A percentile compares a stretch with the other conserved stretches of the same genome.
Evolutionary conservation across 176 grass and related monocot genomes (phyloP).

Genomic region (Otatea glauca): DNA sequence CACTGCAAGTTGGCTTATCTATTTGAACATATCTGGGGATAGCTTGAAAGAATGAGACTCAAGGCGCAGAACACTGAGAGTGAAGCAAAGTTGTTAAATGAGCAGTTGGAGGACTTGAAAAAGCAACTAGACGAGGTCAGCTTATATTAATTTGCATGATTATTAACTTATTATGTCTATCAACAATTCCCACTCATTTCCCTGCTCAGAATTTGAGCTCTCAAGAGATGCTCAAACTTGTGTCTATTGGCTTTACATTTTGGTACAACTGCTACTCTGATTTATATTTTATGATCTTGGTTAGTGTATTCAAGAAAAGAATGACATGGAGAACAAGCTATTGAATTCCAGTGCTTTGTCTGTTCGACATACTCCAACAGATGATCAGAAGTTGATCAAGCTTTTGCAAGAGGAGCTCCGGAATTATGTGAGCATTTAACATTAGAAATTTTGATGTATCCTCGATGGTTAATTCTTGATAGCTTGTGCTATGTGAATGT

Average conservation of each 20-base stretch:
- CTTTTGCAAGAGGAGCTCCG: conserved; percentile 81
- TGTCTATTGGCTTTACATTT: conserved; percentile 41
- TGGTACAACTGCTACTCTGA: conserved; percentile 35
- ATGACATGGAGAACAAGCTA: conserved; percentile 58
- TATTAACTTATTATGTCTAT: background rate
- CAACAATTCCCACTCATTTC: conserved; percentile 11
- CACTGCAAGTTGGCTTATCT: conserved; percentile 40
- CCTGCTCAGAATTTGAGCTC: conserved; percentile 16
- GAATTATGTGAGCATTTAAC: conserved; percentile 69
- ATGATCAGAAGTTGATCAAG: conserved; percentile 81
- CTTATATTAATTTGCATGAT: conserved; percentile 21
- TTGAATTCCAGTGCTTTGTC: conserved; percentile 48
- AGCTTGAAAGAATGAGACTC: conserved; percentile 80
- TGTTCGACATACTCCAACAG: conserved; percentile 52
- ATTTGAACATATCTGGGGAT: conserved; percentile 23
- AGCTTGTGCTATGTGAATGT: conserved; percentile 32
- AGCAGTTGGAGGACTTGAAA: conserved; percentile 67
- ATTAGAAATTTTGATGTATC: conserved; percentile 29
- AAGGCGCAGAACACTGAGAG: conserved; percentile 73
- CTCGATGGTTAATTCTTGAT: conserved; percentile 42
- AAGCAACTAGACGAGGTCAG: conserved; percentile 72
- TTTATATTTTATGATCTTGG: conserved; percentile 46
- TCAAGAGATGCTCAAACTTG: conserved; percentile 13
- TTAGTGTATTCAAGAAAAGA: conserved; percentile 68
- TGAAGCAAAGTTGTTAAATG: conserved; percentile 67